A percentile compares a stretch with the other conserved stretches of the same genome.
Evolutionary conservation across 257 asterid genomes (phyloP).

Genomic region (Solanum sitiens): DNA sequence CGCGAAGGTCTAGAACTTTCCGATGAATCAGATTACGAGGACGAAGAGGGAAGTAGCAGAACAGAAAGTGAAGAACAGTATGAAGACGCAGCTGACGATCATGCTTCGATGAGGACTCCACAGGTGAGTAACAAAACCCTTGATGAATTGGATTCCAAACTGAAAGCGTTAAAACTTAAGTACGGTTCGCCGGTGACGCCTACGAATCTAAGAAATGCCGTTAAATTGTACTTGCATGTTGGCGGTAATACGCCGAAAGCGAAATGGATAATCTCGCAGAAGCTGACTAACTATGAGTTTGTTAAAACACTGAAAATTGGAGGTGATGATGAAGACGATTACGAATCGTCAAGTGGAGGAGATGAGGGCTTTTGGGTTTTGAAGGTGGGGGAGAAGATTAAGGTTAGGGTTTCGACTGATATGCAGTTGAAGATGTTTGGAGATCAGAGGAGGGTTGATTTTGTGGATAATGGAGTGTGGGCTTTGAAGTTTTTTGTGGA

Average conservation of each 20-base stretch:
- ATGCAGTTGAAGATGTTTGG: constrained; percentile 88
- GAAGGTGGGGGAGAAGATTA: constrained; percentile 62
- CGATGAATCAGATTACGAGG: constrained; percentile 68
- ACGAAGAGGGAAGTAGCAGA: constrained; percentile 19
- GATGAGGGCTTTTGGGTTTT: constrained; percentile 72
- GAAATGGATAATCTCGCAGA: constrained; percentile 77
- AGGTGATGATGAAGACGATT: constrained; percentile 21
- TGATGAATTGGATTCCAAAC: constrained; percentile 63
- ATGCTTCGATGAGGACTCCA: constrained; percentile 2
- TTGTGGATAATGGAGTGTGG: constrained; percentile 92
- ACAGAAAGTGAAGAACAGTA: constrained; percentile 34
- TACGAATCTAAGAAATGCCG: constrained; percentile 32
- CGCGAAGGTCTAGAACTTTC: constrained; percentile 94
- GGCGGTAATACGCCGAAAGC: constrained; percentile 95
- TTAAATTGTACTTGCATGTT: constrained; percentile 68
- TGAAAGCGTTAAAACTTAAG: constrained; percentile 62
- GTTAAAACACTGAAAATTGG: constrained; percentile 42
- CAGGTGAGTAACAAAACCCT: constrained; percentile 32
- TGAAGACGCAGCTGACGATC: constrained; percentile 40
- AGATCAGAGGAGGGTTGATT: constrained; percentile 93
- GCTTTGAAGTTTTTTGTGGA: constrained; percentile 64
- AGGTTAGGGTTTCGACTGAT: constrained; percentile 65
- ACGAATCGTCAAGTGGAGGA: constrained; percentile 16
- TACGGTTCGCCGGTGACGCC: constrained; percentile 39
- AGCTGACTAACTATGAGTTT: constrained; percentile 36